phyloP scores from a whole-genome alignment of 2,329 filamentous ascomycete genomes.

The Hypoxylon sp. region DNA sequence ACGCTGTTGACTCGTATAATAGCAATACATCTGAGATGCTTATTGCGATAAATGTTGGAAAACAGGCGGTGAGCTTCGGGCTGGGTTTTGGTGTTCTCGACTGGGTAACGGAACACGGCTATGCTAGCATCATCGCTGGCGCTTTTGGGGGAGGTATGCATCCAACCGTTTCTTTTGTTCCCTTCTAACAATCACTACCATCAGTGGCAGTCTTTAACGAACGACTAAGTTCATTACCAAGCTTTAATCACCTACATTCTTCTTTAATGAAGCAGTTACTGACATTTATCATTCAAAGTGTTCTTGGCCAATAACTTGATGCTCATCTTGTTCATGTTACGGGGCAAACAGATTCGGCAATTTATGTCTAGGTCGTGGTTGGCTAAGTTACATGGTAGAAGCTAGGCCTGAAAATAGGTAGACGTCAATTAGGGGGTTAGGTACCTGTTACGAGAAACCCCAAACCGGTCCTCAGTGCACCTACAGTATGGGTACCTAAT shows the following conservation, averaged over 20 bases:
- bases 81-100: conserved; percentile 66
- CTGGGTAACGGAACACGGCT: conserved; percentile 66
- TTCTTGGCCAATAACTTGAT: conserved; percentile 65
- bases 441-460: not conserved
- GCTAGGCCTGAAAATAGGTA: not conserved
- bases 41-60: conserved; percentile 71
- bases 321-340: conserved; percentile 65
- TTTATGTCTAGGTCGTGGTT: conserved; percentile 64
- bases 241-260: not conserved
- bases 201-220: not conserved
- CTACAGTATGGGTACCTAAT: not conserved
- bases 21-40: conserved; percentile 74
- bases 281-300: conserved; percentile 49
- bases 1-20: conserved; percentile 72
- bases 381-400: conserved; percentile 60
- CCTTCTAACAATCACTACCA: not conserved
- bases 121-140: conserved; percentile 66
- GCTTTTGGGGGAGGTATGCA: conserved; percentile 58
- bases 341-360: conserved; percentile 64
- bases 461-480: too few relatives aligned
- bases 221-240: not conserved
- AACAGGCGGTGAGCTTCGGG: conserved; percentile 69
- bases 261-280: not conserved
- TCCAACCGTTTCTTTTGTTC: not conserved
- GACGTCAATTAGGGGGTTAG: not conserved